phyloP scores from a whole-genome alignment of 2,329 filamentous ascomycete species.

The Coniochaeta hoffmannii region DNA sequence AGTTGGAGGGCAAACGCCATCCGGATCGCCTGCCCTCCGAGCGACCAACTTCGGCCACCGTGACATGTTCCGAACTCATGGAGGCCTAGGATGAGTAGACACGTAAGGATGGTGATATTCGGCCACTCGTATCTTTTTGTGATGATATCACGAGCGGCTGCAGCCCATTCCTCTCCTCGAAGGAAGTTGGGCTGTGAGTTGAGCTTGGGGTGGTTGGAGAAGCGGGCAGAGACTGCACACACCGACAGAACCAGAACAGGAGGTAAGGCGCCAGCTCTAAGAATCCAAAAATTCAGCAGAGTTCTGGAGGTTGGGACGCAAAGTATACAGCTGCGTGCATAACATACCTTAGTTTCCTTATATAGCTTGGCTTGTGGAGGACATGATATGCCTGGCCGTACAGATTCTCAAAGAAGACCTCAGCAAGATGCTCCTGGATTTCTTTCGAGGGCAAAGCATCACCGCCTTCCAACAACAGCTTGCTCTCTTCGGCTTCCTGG shows the following conservation, averaged over 20 bases:
- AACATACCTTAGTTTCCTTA: slow-evolving; percentile 69
- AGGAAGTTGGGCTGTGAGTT: slow-evolving; percentile 72
- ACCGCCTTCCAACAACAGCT: slow-evolving; percentile 70
- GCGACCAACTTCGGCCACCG: slow-evolving; percentile 89
- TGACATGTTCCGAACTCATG: slow-evolving; percentile 98
- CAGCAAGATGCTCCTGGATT: slow-evolving; percentile 85
- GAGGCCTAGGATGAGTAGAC: slow-evolving; percentile 77
- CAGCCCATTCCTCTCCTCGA: slow-evolving; percentile 86
- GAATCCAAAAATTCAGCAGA: slow-evolving; percentile 17
- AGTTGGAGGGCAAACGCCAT: slow-evolving; percentile 96
- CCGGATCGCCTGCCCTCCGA: slow-evolving; percentile 87
- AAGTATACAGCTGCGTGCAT: background rate
- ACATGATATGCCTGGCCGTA: slow-evolving; percentile 94
- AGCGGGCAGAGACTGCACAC: slow-evolving; percentile 90
- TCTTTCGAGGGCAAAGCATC: slow-evolving; percentile 79
- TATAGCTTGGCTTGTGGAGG: slow-evolving; percentile 94
- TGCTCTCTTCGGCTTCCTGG: slow-evolving; percentile 65
- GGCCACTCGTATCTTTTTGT: slow-evolving; percentile 86
- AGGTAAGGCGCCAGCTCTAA: slow-evolving; percentile 67
- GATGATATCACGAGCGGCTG: slow-evolving; percentile 78
- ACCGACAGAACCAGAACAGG: slow-evolving; percentile 90
- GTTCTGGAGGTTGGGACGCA: background rate
- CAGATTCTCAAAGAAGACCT: slow-evolving; percentile 91
- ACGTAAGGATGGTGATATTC: slow-evolving; percentile 92
- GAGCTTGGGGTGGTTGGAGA: slow-evolving; percentile 80